Evolutionary conservation across 2,329 filamentous ascomycete species (phyloP), one percentile per base, ranked within the genome.

Genomic region (Pseudogymnoascus sp.): DNA sequence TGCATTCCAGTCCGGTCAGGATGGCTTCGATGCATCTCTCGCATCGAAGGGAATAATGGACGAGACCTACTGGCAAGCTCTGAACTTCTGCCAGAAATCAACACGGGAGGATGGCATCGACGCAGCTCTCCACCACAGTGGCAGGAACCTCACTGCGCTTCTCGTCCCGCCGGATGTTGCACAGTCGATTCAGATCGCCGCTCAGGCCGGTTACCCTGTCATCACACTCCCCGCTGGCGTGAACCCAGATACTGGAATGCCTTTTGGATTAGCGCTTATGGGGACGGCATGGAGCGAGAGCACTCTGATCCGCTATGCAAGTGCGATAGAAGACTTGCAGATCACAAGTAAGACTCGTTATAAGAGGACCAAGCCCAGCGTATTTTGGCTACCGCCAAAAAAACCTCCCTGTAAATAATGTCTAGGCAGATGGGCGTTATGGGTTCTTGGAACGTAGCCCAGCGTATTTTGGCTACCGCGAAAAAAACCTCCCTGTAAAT

Each of bases 161-260:
- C 77, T 92, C 1, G 85, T 90, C 0, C 88, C 88, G 4, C 79
- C 87, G 0, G 84, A 88, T 69, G 85, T 88, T 2, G 88, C 81
- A 0, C 86, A 89, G 71, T 82, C 83, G 3, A 84, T 84, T 65
- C 29, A 31, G 29, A 31, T 31, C 6, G 85, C 87, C 0, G 89
- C 89, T 0, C 87, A 91, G 74, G 89, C 89, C 4, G 88, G 88
- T 0, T 92, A 91, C 69, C 89, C 88, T 0, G 80, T 89, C 70
- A 78, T 91, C 60, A 90, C 88, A 0, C 71, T 92, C 1, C 89
- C 89, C 0, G 85, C 80, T 0, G 85, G 85, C 1, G 75, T 84
- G 5, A 77, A 81, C 66, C 67, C 73, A 7, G 74, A 71, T 11
- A 81, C 79, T 3, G 82, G 83, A 6, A 85, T 87, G 81, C 83